A percentile compares a stretch with the other conserved stretches of the same genome.
Conservation (phyloP, 768 basidiomycete genomes). For the Tephrocybe sp. region DNA sequence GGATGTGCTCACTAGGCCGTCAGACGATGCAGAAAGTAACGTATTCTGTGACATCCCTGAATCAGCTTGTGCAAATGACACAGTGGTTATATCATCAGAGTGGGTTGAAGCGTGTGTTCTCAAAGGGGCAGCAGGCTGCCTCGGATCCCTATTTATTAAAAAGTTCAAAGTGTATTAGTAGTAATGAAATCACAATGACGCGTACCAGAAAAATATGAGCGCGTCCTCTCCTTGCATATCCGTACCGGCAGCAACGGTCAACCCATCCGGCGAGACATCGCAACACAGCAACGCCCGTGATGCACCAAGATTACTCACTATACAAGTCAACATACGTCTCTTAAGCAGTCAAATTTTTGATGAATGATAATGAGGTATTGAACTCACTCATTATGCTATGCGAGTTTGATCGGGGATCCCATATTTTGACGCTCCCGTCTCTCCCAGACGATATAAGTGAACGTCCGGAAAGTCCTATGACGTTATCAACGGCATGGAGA, state of each 20-base stretch:
- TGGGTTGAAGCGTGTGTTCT: constrained; percentile 85
- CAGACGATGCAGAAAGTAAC: constrained; percentile 81
- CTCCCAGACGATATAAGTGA: constrained; percentile 65
- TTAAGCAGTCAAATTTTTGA: constrained; percentile 38
- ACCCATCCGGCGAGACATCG: constrained; percentile 69
- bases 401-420: constrained; percentile 66
- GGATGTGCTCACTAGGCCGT: constrained; percentile 77
- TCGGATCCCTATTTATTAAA: constrained; percentile 66
- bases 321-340: constrained; percentile 17
- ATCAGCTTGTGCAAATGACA: constrained; percentile 50
- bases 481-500: constrained; percentile 41
- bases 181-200: background rate
- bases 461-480: constrained; percentile 41
- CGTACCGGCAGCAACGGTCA: constrained; percentile 79
- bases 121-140: constrained; percentile 68
- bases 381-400: constrained; percentile 61
- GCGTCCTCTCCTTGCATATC: constrained; percentile 83
- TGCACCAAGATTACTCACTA: constrained; percentile 52
- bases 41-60: constrained; percentile 24
- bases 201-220: constrained; percentile 79
- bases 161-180: background rate
- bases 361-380: background rate
- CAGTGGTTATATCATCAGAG: constrained; percentile 87
- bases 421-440: constrained; percentile 70
- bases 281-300: constrained; percentile 56